phyloP scores from a whole-genome alignment of 345 rosid species.

The Euclidium syriacum region DNA sequence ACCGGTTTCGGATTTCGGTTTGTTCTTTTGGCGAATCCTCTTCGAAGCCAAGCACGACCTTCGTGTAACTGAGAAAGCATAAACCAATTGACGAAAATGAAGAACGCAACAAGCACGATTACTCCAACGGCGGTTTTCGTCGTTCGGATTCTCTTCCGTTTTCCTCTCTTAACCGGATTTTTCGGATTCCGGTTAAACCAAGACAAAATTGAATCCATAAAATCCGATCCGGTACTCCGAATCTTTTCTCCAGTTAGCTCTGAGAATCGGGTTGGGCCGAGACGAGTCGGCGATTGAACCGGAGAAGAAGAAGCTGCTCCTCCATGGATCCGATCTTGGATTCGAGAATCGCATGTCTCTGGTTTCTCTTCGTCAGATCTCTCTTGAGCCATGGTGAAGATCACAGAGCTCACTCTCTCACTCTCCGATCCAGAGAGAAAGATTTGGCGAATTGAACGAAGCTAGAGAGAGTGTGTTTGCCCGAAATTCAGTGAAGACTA shows the following conservation, averaged over 20 bases:
- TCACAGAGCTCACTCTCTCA: neutral
- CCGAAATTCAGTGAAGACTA: constrained; percentile 3
- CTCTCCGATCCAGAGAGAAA: neutral
- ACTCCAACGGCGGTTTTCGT: constrained; percentile 39
- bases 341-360: constrained; percentile 15
- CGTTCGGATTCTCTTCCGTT: constrained; percentile 44
- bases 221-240: constrained; percentile 9
- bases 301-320: constrained; percentile 25
- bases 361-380: constrained; percentile 31
- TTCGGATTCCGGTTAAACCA: constrained; percentile 26
- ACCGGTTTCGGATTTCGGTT: neutral
- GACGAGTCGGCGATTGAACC: constrained; percentile 32
- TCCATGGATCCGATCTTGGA: constrained; percentile 33
- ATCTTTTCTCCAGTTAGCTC: constrained; percentile 17
- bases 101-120: constrained; percentile 52
- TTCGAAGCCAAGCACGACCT: constrained; percentile 33
- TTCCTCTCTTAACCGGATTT: constrained; percentile 31
- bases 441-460: constrained; percentile 13
- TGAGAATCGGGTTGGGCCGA: constrained; percentile 39
- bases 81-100: constrained; percentile 68
- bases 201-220: constrained; percentile 24
- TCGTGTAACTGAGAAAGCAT: constrained; percentile 67
- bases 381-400: constrained; percentile 20
- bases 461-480: constrained; percentile 1
- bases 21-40: constrained; percentile 23